A percentile compares a stretch with the other conserved stretches of the same genome.
Conservation (phyloP, 2,329 filamentous ascomycete genomes). For the Pseudodiploospora longispora region DNA sequence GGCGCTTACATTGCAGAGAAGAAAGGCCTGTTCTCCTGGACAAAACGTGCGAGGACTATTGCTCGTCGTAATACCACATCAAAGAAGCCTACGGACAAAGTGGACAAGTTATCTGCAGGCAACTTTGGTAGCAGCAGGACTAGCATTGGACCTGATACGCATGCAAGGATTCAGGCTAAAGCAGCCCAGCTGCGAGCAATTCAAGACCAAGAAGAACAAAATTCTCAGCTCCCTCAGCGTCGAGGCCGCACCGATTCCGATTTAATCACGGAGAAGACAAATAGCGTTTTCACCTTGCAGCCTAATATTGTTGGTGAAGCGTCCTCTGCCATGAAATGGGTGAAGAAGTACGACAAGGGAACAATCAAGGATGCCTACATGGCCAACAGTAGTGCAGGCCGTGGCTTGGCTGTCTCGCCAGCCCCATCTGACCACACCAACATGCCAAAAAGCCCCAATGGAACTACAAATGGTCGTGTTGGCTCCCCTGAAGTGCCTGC, state of each 20-base stretch:
- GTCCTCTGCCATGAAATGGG: slow-evolving; percentile 94
- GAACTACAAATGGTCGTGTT: slow-evolving; percentile 15
- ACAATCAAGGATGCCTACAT: slow-evolving; percentile 81
- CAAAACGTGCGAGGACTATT: slow-evolving; percentile 54
- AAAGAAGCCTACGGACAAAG: slow-evolving; percentile 48
- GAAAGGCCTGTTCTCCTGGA: slow-evolving; percentile 88
- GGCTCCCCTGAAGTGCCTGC: slow-evolving; percentile 33
- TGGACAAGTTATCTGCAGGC: slow-evolving; percentile 34
- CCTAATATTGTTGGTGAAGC: slow-evolving; percentile 78
- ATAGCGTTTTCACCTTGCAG: slow-evolving; percentile 82
- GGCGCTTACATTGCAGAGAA: slow-evolving; percentile 92
- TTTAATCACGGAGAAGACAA: slow-evolving; percentile 63
- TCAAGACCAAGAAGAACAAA: slow-evolving; percentile 50
- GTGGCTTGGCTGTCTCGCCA: slow-evolving; percentile 39
- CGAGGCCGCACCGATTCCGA: slow-evolving; percentile 49
- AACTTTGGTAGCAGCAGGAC: slow-evolving; percentile 58
- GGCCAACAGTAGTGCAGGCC: slow-evolving; percentile 62
- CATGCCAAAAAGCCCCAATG: slow-evolving; percentile 8
- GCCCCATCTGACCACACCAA: slow-evolving; percentile 27
- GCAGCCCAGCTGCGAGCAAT: slow-evolving; percentile 73
- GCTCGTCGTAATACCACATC: slow-evolving; percentile 63
- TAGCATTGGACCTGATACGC: slow-evolving; percentile 82
- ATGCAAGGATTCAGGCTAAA: slow-evolving; percentile 86
- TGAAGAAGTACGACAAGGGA: slow-evolving; percentile 88
- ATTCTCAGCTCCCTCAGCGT: slow-evolving; percentile 32